phyloP scores from a whole-genome alignment of 2,329 filamentous ascomycete species.

The Berkeleyomyces rouxiae region DNA sequence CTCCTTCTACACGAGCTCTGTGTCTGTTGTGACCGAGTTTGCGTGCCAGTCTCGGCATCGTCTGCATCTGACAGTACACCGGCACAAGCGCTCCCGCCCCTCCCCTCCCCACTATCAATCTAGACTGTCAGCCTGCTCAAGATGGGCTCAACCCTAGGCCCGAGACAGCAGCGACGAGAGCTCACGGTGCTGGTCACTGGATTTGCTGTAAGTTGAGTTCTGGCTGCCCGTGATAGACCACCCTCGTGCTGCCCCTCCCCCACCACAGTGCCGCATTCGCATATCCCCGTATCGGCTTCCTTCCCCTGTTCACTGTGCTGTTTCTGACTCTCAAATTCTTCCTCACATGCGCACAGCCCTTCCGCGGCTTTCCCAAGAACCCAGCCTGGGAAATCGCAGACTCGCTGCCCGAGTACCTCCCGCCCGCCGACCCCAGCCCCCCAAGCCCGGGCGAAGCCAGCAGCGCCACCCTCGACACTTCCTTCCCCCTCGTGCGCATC shows the following conservation, averaged over 20 bases:
- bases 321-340: background rate
- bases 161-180: constrained; percentile 26
- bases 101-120: background rate
- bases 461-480: background rate
- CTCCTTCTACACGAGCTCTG: too few species aligned
- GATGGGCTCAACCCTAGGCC: constrained; percentile 9
- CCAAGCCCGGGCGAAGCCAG: background rate
- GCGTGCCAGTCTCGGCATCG: too few species aligned
- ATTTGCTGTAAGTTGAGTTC: constrained; percentile 34
- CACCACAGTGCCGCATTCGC: background rate
- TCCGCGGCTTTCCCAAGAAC: constrained; percentile 57
- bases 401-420: constrained; percentile 46
- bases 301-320: background rate
- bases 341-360: constrained; percentile 39
- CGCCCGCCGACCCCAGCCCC: constrained; percentile 23
- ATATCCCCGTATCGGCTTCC: constrained; percentile 1
- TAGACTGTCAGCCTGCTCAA: background rate
- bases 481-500: constrained; percentile 36
- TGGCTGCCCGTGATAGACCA: constrained; percentile 1
- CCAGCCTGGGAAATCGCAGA: constrained; percentile 67
- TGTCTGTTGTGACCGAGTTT: too few species aligned
- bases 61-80: background rate
- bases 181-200: constrained; percentile 44
- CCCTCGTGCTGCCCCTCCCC: too few species aligned
- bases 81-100: too few species aligned